A percentile compares a stretch with the other conserved stretches of the same genome.
Conservation (phyloP, 352 stramenopile genomes). For the Globisporangium paddicum region DNA sequence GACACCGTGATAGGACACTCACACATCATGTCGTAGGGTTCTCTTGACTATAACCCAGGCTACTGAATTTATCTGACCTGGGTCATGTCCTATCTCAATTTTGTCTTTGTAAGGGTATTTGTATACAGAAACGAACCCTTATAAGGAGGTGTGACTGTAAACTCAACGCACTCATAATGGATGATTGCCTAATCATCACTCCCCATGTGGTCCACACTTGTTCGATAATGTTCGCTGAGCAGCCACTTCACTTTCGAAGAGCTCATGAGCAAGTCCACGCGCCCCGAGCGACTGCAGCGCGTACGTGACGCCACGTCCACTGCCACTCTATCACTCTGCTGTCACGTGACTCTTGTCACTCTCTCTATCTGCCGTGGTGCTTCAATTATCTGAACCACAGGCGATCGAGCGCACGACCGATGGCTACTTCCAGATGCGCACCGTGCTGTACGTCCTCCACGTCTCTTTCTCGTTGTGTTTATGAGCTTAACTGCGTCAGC, state of each 20-base stretch:
- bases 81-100: too few species aligned
- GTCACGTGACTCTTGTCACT: background rate
- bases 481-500: background rate
- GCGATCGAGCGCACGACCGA: conserved; percentile 49
- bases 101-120: too few species aligned
- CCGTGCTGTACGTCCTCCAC: conserved; percentile 41
- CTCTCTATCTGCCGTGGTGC: background rate
- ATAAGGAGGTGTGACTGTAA: too few species aligned
- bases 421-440: conserved; percentile 66
- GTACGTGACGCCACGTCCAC: conserved; percentile 2
- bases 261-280: conserved; percentile 4
- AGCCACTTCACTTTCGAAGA: background rate
- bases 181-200: background rate
- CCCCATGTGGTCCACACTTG: too few species aligned
- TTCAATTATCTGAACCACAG: conserved; percentile 11
- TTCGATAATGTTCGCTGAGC: background rate
- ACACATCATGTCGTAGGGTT: too few species aligned
- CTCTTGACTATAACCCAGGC: too few species aligned
- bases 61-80: too few species aligned
- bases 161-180: too few species aligned
- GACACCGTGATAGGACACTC: too few species aligned
- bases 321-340: too few species aligned
- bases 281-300: conserved; percentile 11
- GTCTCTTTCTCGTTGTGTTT: background rate
- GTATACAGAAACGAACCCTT: too few species aligned